Evolutionary conservation across 805 yeast species (phyloP).

Genomic region (Grigorovia transvaalensis): DNA sequence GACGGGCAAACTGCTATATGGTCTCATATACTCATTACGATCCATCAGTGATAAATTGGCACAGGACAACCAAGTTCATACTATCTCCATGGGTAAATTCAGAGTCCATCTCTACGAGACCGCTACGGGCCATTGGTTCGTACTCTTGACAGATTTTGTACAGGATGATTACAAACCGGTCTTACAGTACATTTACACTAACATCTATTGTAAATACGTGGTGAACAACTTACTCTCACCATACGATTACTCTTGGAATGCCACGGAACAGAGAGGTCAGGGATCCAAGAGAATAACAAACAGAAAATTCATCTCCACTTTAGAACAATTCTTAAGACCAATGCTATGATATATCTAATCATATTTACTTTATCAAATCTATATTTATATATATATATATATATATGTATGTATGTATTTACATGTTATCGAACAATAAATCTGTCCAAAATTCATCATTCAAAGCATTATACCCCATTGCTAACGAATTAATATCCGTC

Average conservation of each 20-base stretch:
- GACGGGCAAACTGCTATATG: slow-evolving; percentile 72
- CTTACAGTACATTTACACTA: slow-evolving; percentile 24
- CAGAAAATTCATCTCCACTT: slow-evolving; percentile 17
- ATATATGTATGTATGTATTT: not conserved
- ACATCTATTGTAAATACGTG: slow-evolving; percentile 25
- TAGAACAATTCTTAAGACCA: slow-evolving; percentile 26
- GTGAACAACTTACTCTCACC: slow-evolving; percentile 24
- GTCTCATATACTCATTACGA: slow-evolving; percentile 69
- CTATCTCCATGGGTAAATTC: slow-evolving; percentile 60
- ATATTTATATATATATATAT: not conserved
- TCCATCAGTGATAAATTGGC: slow-evolving; percentile 55
- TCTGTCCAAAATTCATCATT: slow-evolving; percentile 71
- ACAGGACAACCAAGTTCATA: slow-evolving; percentile 22
- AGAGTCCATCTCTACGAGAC: slow-evolving; percentile 75
- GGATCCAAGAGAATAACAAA: slow-evolving; percentile 25
- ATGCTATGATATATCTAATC: slow-evolving; percentile 14
- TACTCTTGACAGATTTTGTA: slow-evolving; percentile 55
- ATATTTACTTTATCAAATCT: not conserved
- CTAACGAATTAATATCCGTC: slow-evolving; percentile 32
- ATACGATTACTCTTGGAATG: slow-evolving; percentile 24
- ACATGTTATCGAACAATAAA: slow-evolving; percentile 15
- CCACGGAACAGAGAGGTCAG: slow-evolving; percentile 24
- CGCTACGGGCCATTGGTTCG: slow-evolving; percentile 66
- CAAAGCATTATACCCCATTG: slow-evolving; percentile 42
- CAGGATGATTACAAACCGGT: slow-evolving; percentile 22